These are phyloP conservation scores for Phaeosphaeriaceae sp. DNA, from an alignment of 2,329 filamentous ascomycete genomes.

Conservation along the genomic window DNA sequence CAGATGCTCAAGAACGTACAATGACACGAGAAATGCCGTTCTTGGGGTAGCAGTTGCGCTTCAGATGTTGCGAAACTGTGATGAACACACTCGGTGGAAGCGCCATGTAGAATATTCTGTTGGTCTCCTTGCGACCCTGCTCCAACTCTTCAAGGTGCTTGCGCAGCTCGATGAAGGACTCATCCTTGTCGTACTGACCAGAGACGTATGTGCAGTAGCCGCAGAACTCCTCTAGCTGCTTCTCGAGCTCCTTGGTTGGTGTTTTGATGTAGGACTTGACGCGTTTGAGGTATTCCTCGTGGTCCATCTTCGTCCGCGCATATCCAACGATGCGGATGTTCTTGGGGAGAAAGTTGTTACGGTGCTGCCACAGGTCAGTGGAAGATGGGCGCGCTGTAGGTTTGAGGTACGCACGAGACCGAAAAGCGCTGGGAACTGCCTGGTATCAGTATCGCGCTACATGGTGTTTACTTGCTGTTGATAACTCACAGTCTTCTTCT, in stretches of 20 bases:
- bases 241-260: constrained; percentile 94
- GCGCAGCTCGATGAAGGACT: constrained; percentile 86
- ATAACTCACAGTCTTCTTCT: constrained; percentile 93
- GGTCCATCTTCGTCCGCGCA: constrained; percentile 99
- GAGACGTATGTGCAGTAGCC: constrained; percentile 89
- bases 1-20: constrained; percentile 60
- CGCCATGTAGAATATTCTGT: constrained; percentile 99
- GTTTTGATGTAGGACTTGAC: constrained; percentile 99
- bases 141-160: constrained; percentile 87
- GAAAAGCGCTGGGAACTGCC: constrained; percentile 92
- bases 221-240: constrained; percentile 91
- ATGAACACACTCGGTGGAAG: constrained; percentile 97
- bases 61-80: constrained; percentile 94
- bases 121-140: constrained; percentile 78
- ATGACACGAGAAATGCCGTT: constrained; percentile 93
- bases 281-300: constrained; percentile 89
- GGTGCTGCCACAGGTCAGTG: constrained; percentile 69
- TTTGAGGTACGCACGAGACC: constrained; percentile 77
- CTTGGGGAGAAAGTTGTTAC: constrained; percentile 97
- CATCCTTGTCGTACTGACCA: constrained; percentile 98
- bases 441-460: constrained; percentile 26
- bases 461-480: constrained; percentile 2
- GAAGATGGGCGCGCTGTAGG: constrained; percentile 5
- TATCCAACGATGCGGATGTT: constrained; percentile 98
- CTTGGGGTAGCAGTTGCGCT: constrained; percentile 94